Evolutionary conservation across 345 rosid species (phyloP).

Genomic region (Euphorbia pulcherrima): DNA sequence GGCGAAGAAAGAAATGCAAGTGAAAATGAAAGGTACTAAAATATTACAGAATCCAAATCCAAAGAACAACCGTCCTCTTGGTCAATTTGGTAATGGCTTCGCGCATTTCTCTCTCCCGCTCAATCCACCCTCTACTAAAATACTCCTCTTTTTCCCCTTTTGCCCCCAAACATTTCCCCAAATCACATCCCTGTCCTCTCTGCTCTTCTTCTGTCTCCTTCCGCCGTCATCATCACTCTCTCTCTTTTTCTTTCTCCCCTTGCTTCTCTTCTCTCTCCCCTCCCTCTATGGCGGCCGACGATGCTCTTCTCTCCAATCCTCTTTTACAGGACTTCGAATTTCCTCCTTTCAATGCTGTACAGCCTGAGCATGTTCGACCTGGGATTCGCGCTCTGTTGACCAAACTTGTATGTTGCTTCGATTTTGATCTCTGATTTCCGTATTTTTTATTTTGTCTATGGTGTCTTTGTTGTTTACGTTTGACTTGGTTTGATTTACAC

Average conservation of each 20-base stretch:
- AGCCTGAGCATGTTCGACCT: conserved; percentile 68
- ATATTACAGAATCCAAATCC: background rate
- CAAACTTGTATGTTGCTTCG: conserved; percentile 44
- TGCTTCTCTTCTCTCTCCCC: conserved; percentile 23
- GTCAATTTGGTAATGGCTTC: conserved; percentile 30
- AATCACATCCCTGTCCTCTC: conserved; percentile 43
- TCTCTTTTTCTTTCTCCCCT: conserved; percentile 16
- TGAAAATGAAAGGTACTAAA: background rate
- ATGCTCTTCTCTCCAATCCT: conserved; percentile 47
- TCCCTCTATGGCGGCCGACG: conserved; percentile 36
- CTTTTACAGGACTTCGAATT: conserved; percentile 65
- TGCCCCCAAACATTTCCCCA: conserved; percentile 25
- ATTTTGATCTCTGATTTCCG: background rate
- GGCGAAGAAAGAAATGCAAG: too few species aligned
- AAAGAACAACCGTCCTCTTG: background rate
- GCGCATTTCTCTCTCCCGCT: conserved; percentile 39
- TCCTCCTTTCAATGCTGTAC: conserved; percentile 68
- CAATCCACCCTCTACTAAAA: conserved; percentile 30
- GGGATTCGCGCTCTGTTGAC: conserved; percentile 66
- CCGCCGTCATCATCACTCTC: conserved; percentile 24
- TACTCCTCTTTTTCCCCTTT: conserved; percentile 26
- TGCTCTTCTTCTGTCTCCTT: conserved; percentile 53
- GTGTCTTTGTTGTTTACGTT: too few species aligned
- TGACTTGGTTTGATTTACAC: background rate
- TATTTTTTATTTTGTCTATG: background rate